Evolutionary conservation across 2,329 filamentous ascomycete genomes (phyloP).

Genomic region (Botrytis fragariae): DNA sequence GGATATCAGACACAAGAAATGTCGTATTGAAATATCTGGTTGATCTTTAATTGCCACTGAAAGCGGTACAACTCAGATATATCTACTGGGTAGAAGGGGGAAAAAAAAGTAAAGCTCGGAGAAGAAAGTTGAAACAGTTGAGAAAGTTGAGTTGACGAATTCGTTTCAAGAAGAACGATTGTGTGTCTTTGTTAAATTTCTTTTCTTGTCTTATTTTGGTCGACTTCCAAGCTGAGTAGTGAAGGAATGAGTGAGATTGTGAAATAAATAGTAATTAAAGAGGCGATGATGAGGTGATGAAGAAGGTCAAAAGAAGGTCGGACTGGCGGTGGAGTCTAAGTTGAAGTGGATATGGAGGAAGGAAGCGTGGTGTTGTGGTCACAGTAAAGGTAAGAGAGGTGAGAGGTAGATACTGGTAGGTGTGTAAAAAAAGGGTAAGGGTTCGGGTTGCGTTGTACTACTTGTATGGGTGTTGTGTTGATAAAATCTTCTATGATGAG

Average conservation of each 20-base stretch:
- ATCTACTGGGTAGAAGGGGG: not conserved
- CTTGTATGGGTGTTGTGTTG: not conserved
- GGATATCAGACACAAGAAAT: constrained; percentile 17
- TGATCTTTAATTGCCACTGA: not conserved
- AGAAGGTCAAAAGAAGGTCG: constrained; percentile 11
- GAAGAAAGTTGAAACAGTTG: not conserved
- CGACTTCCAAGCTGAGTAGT: constrained; percentile 1
- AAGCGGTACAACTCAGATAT: not conserved
- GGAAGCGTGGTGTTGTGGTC: not conserved
- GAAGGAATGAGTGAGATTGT: constrained; percentile 8
- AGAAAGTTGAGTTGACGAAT: not conserved
- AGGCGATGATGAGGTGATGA: not conserved
- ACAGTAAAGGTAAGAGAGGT: not conserved
- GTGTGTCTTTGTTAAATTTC: not conserved
- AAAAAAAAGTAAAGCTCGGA: not conserved
- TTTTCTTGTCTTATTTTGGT: not conserved
- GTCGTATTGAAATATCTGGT: not conserved
- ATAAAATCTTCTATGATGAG: constrained; percentile 1
- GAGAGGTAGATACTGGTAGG: not conserved
- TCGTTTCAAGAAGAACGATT: constrained; percentile 5
- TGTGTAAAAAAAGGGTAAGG: not conserved
- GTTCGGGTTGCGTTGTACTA: not conserved
- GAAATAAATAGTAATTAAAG: not conserved
- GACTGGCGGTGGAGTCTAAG: constrained; percentile 7
- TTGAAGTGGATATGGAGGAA: constrained; percentile 8